phyloP scores from a whole-genome alignment of 768 basidiomycete genomes.

The Nidularia sp. region DNA sequence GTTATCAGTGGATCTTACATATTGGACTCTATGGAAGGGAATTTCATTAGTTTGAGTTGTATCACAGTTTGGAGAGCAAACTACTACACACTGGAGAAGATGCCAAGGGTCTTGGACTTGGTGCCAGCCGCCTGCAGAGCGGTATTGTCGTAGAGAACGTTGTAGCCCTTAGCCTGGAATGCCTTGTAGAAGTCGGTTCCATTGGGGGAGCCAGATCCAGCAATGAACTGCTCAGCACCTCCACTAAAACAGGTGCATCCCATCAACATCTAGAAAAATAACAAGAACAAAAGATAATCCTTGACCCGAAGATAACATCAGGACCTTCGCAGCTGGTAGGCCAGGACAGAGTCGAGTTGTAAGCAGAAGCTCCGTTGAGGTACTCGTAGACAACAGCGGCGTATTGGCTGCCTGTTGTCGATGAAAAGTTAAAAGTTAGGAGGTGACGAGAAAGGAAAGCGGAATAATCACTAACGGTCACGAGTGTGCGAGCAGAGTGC shows the following conservation, averaged over 20 bases:
- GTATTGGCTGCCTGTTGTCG: slow-evolving; percentile 19
- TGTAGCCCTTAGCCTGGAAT: slow-evolving; percentile 33
- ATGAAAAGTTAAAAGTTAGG: too few relatives aligned
- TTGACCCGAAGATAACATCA: slow-evolving; percentile 40
- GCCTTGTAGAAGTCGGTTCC: slow-evolving; percentile 38
- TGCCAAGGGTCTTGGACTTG: slow-evolving; percentile 35
- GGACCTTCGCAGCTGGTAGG: slow-evolving; percentile 36
- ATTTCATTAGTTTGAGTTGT: too few relatives aligned
- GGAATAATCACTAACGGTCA: slow-evolving; percentile 20
- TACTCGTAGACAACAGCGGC: slow-evolving; percentile 31
- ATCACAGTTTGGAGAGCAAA: too few relatives aligned
- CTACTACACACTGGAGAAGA: slow-evolving; percentile 30
- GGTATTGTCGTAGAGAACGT: slow-evolving; percentile 33
- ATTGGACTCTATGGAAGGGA: too few relatives aligned
- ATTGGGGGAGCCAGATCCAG: slow-evolving; percentile 30
- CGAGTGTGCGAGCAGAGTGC: slow-evolving; percentile 38
- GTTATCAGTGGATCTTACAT: too few relatives aligned
- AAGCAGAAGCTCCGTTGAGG: slow-evolving; percentile 22
- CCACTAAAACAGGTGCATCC: slow-evolving; percentile 19
- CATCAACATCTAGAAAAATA: neutral
- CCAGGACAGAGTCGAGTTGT: slow-evolving; percentile 32
- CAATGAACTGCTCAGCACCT: slow-evolving; percentile 39
- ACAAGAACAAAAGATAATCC: neutral
- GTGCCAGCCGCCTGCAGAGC: slow-evolving; percentile 22
- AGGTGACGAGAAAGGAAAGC: too few relatives aligned